A percentile compares a stretch with the other conserved stretches of the same genome.
These are phyloP conservation scores for Amylocarpus encephaloides DNA, from an alignment of 2,329 filamentous ascomycete genomes.

Conservation along the genomic window DNA sequence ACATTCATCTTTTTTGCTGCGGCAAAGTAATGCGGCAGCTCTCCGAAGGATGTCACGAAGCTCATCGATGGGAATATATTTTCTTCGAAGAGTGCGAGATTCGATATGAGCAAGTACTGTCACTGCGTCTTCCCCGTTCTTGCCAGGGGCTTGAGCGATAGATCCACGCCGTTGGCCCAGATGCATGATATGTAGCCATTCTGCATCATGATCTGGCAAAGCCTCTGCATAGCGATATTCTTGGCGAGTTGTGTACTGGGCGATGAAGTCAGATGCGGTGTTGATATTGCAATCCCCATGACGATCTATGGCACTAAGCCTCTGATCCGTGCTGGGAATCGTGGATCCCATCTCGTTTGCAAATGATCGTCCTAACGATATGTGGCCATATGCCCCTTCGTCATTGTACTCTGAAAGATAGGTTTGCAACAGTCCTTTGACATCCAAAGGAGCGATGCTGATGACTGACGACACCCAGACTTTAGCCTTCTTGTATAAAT, in stretches of 20 bases:
- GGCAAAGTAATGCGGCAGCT: conserved; percentile 80
- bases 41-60: conserved; percentile 75
- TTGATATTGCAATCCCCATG: conserved; percentile 73
- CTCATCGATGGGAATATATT: conserved; percentile 64
- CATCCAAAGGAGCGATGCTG: conserved; percentile 80
- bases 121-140: conserved; percentile 51
- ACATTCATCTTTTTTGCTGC: conserved; percentile 66
- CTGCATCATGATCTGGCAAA: conserved; percentile 59
- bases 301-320: conserved; percentile 73
- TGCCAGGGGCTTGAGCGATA: conserved; percentile 40
- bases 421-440: conserved; percentile 92
- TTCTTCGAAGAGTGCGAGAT: conserved; percentile 60
- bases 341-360: conserved; percentile 85
- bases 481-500: conserved; percentile 69
- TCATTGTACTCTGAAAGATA: conserved; percentile 95
- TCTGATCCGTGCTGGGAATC: conserved; percentile 80
- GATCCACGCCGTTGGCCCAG: conserved; percentile 41
- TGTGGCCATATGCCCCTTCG: conserved; percentile 82
- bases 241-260: conserved; percentile 94
- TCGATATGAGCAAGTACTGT: conserved; percentile 69
- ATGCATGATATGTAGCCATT: conserved; percentile 57
- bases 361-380: conserved; percentile 89
- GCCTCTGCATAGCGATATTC: conserved; percentile 87
- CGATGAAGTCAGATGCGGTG: conserved; percentile 90
- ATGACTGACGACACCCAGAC: conserved; percentile 76